Conservation (phyloP, 176 grass and related monocot genomes). For the Paspalum notatum region DNA sequence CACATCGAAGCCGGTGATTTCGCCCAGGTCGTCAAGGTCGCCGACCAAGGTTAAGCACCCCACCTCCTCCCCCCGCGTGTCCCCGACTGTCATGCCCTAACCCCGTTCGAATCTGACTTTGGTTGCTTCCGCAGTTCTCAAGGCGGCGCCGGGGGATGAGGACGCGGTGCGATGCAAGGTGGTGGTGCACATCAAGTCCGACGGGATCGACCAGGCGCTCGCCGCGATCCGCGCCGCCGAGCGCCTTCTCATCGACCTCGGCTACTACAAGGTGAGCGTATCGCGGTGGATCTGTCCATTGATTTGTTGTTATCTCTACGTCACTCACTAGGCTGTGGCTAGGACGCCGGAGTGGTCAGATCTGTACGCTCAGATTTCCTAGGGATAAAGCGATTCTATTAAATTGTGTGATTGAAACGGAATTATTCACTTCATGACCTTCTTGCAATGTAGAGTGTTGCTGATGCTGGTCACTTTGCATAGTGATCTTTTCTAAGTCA, state of each 20-base stretch:
- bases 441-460: not conserved
- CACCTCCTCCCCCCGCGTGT: not conserved
- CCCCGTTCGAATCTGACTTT: slow-evolving; percentile 22
- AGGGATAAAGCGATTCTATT: not conserved
- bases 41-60: slow-evolving; percentile 73
- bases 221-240: slow-evolving; percentile 67
- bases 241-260: slow-evolving; percentile 72
- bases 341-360: slow-evolving; percentile 27
- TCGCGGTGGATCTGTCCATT: no score
- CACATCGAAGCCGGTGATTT: slow-evolving; percentile 59
- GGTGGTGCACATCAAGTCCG: slow-evolving; percentile 82
- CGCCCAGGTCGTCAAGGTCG: slow-evolving; percentile 65
- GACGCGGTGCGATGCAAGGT: slow-evolving; percentile 94
- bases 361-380: slow-evolving; percentile 1
- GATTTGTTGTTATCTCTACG: not conserved
- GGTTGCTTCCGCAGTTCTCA: slow-evolving; percentile 57
- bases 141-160: slow-evolving; percentile 72
- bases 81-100: slow-evolving; percentile 3
- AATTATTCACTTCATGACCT: not conserved
- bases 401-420: not conserved
- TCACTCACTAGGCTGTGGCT: not conserved
- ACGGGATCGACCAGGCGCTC: slow-evolving; percentile 71
- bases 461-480: not conserved
- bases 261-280: slow-evolving; percentile 81
- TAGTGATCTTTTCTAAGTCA: not conserved